Conservation (phyloP, 352 stramenopile species). For the Phytopythium litorale region DNA sequence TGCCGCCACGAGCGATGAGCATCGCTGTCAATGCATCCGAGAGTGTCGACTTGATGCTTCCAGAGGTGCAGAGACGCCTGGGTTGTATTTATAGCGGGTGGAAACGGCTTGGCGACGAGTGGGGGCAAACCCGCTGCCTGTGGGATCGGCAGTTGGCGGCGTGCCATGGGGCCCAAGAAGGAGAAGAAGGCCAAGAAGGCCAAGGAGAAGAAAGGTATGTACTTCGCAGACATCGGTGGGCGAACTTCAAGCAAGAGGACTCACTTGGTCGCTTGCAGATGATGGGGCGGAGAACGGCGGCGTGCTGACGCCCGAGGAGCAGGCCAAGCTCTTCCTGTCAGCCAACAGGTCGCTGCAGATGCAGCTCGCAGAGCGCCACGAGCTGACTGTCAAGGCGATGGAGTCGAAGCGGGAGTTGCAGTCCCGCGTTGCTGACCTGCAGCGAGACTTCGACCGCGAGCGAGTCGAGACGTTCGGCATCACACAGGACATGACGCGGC, state of each 20-base stretch:
- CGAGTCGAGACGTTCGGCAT: slow-evolving; percentile 90
- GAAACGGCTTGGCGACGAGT: not conserved
- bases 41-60: not conserved
- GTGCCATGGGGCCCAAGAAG: slow-evolving; percentile 62
- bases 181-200: slow-evolving; percentile 72
- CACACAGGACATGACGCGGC: slow-evolving; percentile 93
- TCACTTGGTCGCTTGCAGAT: slow-evolving; percentile 24
- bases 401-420: slow-evolving; percentile 88
- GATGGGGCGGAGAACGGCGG: slow-evolving; percentile 70
- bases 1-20: too few species aligned
- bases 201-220: slow-evolving; percentile 71
- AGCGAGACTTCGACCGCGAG: slow-evolving; percentile 86
- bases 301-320: slow-evolving; percentile 72
- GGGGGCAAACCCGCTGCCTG: not conserved
- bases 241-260: not conserved
- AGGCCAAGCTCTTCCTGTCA: slow-evolving; percentile 82
- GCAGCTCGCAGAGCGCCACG: slow-evolving; percentile 84
- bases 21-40: too few species aligned
- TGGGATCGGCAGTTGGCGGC: not conserved
- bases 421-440: slow-evolving; percentile 71
- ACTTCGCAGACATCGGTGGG: not conserved
- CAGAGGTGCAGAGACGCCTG: not conserved
- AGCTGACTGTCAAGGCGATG: slow-evolving; percentile 82
- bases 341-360: slow-evolving; percentile 86
- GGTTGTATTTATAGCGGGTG: not conserved